These are phyloP conservation scores for Fusarium mundagurra DNA, from an alignment of 2,329 filamentous ascomycete genomes.

Conservation along the genomic window DNA sequence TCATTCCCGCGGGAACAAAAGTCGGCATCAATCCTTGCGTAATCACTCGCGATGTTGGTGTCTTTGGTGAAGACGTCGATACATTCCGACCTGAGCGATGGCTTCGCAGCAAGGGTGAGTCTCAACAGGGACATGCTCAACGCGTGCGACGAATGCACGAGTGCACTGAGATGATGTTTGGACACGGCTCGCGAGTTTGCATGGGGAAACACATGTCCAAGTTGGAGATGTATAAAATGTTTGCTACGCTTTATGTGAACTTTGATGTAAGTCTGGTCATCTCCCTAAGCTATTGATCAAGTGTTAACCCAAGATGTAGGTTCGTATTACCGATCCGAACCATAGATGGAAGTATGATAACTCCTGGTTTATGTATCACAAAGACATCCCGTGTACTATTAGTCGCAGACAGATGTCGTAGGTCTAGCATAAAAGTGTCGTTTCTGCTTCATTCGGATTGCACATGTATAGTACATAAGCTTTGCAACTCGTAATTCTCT, in stretches of 20 bases:
- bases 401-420: background rate
- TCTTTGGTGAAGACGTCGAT: slow-evolving; percentile 25
- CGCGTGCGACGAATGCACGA: slow-evolving; percentile 25
- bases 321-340: slow-evolving; percentile 5
- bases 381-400: slow-evolving; percentile 28
- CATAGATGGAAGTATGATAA: slow-evolving; percentile 31
- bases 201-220: slow-evolving; percentile 35
- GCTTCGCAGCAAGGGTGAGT: slow-evolving; percentile 4
- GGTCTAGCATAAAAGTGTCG: accelerated
- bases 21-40: slow-evolving; percentile 31
- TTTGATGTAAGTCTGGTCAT: slow-evolving; percentile 11
- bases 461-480: background rate
- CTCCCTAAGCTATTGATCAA: accelerated
- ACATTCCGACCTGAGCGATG: slow-evolving; percentile 26
- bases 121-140: background rate
- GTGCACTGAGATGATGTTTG: slow-evolving; percentile 32
- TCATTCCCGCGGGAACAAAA: slow-evolving; percentile 18
- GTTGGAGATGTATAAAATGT: slow-evolving; percentile 33
- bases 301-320: background rate
- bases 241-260: slow-evolving; percentile 28
- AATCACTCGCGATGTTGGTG: slow-evolving; percentile 15
- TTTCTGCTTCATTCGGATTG: background rate
- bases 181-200: slow-evolving; percentile 25
- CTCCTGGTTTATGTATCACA: slow-evolving; percentile 37
- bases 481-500: background rate